Conservation (phyloP, 2,329 filamentous ascomycete genomes). For the Huntiella moniliformis region DNA sequence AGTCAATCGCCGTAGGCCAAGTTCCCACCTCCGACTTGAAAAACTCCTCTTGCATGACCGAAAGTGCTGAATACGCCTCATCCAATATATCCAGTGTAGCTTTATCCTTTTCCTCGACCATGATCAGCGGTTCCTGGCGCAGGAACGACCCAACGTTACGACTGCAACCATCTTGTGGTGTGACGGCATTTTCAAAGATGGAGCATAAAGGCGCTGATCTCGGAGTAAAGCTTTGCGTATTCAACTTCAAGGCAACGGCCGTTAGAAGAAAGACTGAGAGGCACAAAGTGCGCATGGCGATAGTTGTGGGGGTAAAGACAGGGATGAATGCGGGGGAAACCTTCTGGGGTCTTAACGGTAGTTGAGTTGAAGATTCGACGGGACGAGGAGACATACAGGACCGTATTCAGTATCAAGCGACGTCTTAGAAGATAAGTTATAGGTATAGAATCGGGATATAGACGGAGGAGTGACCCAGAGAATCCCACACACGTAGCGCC, state of each 20-base stretch:
- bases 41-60: slow-evolving; percentile 59
- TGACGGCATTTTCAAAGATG: slow-evolving; percentile 10
- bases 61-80: slow-evolving; percentile 43
- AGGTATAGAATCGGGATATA: not conserved
- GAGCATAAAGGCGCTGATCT: slow-evolving; percentile 9
- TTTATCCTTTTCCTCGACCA: not conserved
- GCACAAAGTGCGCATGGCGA: slow-evolving; percentile 5
- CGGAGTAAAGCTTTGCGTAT: not conserved
- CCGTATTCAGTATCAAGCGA: too few species aligned
- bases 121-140: slow-evolving; percentile 1
- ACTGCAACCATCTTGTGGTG: slow-evolving; percentile 9
- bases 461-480: too few species aligned
- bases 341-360: too few species aligned
- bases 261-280: slow-evolving; percentile 8
- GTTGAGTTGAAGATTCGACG: not conserved
- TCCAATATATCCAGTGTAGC: slow-evolving; percentile 20
- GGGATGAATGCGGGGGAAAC: not conserved
- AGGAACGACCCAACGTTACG: slow-evolving; percentile 9
- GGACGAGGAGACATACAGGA: too few species aligned
- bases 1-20: slow-evolving; percentile 79
- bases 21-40: slow-evolving; percentile 61
- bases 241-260: slow-evolving; percentile 6
- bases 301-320: not conserved
- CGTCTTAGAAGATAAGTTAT: too few species aligned
- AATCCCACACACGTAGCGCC: too few species aligned